Conservation (phyloP, 208 protist genomes). For the Crithidia fasciculata region DNA sequence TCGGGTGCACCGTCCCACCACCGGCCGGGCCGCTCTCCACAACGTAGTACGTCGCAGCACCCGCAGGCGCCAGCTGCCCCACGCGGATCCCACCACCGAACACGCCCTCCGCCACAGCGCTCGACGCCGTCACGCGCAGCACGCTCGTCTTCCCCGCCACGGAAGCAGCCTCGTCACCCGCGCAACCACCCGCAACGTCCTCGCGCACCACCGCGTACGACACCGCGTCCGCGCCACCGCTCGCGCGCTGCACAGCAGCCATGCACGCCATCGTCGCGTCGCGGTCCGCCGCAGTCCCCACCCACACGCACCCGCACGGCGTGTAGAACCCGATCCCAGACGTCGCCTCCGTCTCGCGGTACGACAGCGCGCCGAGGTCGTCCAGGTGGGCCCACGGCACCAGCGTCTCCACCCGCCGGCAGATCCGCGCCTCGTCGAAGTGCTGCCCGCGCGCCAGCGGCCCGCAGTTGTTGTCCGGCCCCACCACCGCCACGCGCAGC, state of each 20-base stretch:
- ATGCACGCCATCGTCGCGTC: constrained; percentile 11
- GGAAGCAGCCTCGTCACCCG: constrained; percentile 5
- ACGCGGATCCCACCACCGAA: constrained; percentile 22
- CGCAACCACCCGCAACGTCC: not conserved
- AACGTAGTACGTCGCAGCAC: constrained; percentile 32
- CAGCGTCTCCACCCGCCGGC: constrained; percentile 24
- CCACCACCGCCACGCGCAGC: constrained; percentile 22
- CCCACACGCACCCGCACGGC: constrained; percentile 26
- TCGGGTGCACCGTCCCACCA: constrained; percentile 36
- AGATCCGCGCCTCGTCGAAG: constrained; percentile 39
- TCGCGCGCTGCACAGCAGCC: constrained; percentile 13
- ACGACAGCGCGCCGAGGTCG: constrained; percentile 21
- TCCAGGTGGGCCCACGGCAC: constrained; percentile 21
- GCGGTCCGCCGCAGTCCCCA: constrained; percentile 7
- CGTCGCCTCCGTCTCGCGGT: constrained; percentile 28
- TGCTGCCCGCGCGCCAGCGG: constrained; percentile 34
- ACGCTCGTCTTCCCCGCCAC: constrained; percentile 20
- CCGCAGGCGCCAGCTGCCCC: constrained; percentile 13
- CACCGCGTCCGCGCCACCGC: not conserved
- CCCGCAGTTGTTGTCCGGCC: constrained; percentile 19
- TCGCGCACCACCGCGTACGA: constrained; percentile 12
- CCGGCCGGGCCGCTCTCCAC: constrained; percentile 22
- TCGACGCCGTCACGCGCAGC: constrained; percentile 16
- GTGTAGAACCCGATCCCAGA: constrained; percentile 28
- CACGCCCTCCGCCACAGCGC: constrained; percentile 16